Percentiles rank a stretch among this genome's conserved stretches.
phyloP scores from a whole-genome alignment of 306 rosid genomes.

The Pyrus bretschneideri region DNA sequence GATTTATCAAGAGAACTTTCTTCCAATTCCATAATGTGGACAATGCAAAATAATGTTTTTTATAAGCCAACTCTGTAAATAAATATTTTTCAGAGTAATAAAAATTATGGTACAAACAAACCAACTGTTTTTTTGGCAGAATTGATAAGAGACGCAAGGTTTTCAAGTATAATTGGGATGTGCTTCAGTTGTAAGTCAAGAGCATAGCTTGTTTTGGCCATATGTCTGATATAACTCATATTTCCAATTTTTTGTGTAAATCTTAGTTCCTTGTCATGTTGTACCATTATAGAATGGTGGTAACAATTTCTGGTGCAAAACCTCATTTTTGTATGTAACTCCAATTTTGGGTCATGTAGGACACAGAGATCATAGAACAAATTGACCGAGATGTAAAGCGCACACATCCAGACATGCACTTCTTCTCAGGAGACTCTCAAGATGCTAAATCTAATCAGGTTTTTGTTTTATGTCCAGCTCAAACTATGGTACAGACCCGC shows the following conservation, averaged over 20 bases:
- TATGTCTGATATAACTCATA: neutral
- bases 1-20: neutral
- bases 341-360: conserved; percentile 46
- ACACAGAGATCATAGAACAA: conserved; percentile 92
- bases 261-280: neutral
- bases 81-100: no score
- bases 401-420: conserved; percentile 97
- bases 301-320: neutral
- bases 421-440: conserved; percentile 81
- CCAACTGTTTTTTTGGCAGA: no score
- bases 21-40: no score
- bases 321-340: conserved; percentile 10
- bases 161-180: no score
- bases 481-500: conserved; percentile 1
- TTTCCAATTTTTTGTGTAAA: neutral
- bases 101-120: no score
- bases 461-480: conserved; percentile 10
- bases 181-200: neutral
- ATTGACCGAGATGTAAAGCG: conserved; percentile 97
- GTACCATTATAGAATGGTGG: neutral
- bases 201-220: neutral
- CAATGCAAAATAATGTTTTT: no score
- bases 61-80: no score
- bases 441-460: conserved; percentile 93
- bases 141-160: no score